Base-by-base conservation (phyloP, 2,329 filamentous ascomycete genomes). In the Leptographium galeiforme region DNA sequence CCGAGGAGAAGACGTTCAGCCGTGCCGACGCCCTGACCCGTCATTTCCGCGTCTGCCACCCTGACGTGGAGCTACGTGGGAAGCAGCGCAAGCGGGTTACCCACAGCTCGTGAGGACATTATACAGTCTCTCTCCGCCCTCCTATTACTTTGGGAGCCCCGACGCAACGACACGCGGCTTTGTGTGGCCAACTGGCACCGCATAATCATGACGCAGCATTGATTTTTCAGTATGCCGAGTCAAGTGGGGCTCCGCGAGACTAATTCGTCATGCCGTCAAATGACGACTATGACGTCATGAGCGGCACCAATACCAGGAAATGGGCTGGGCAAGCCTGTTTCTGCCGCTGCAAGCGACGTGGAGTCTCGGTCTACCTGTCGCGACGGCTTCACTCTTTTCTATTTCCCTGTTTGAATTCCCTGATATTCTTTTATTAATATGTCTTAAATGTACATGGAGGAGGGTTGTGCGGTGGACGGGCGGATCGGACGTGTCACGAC, bases 1-100 rank as follows among this genome's bases (percentile, higher is more conserved):
- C 87, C 2, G 90, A 97, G 62, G 91, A 97, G 64, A 97, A 97
- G 77, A 94, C 89, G 0, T 98, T 98, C 64, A 95, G 89, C 61
- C 82, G 93, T 55, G 93, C 91, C 58, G 93, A 98, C 71, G 93
- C 93, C 1, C 75, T 97, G 48, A 97, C 91, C 14, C 77, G 93
- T 56, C 93, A 98, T 66, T 94, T 95, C 77, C 82, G 89, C 39
- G 90, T 96, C 49, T 91, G 94, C 58, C 91, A 96, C 67, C 90
- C 91, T 0, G 88, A 95, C 57, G 78, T 91, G 53, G 85, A 90
- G 58, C 84, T 87, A 61, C 83, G 85, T n/a, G 85, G 87, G 61
- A 78, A 79, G 67, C 72, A 76, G 50, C 66, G 70, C 48, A 66
- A 66, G 57, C 66, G 71, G 38, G 66, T 60, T n/a, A 60, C 59